phyloP scores from a whole-genome alignment of 805 yeast species.

The Hyphopichia homilentoma region DNA sequence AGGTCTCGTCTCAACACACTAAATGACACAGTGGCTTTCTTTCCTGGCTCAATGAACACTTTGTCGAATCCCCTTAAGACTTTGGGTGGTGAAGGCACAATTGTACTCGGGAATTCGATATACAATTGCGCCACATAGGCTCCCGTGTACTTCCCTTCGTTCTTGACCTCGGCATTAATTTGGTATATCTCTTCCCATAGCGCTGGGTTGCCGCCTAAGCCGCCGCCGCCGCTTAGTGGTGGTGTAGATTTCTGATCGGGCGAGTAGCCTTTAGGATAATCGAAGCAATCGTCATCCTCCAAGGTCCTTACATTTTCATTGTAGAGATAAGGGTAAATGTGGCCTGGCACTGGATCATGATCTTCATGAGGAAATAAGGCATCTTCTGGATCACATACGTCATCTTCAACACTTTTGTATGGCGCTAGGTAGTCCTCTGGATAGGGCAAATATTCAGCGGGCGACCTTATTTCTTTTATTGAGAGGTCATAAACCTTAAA shows the following conservation, averaged over 20 bases:
- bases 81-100: slow-evolving; percentile 49
- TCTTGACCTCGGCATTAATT: slow-evolving; percentile 43
- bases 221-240: slow-evolving; percentile 47
- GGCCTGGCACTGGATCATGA: slow-evolving; percentile 51
- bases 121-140: slow-evolving; percentile 52
- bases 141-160: slow-evolving; percentile 45
- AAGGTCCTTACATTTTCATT: slow-evolving; percentile 29
- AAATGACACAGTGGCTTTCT: slow-evolving; percentile 34
- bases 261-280: slow-evolving; percentile 35
- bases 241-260: slow-evolving; percentile 34
- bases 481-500: slow-evolving; percentile 34
- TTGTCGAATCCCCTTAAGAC: slow-evolving; percentile 58
- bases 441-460: slow-evolving; percentile 42
- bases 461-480: slow-evolving; percentile 39
- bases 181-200: slow-evolving; percentile 51
- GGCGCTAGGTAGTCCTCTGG: slow-evolving; percentile 46
- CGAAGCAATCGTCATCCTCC: slow-evolving; percentile 34
- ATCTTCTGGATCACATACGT: slow-evolving; percentile 51
- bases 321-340: slow-evolving; percentile 52
- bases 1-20: slow-evolving; percentile 50
- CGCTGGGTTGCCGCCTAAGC: slow-evolving; percentile 57
- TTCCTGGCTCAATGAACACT: slow-evolving; percentile 42
- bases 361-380: slow-evolving; percentile 52
- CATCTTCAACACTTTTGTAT: slow-evolving; percentile 40
- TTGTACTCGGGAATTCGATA: slow-evolving; percentile 47